Evolutionary conservation across 768 basidiomycete species (phyloP).

Genomic region (Macrocybe gigantea): DNA sequence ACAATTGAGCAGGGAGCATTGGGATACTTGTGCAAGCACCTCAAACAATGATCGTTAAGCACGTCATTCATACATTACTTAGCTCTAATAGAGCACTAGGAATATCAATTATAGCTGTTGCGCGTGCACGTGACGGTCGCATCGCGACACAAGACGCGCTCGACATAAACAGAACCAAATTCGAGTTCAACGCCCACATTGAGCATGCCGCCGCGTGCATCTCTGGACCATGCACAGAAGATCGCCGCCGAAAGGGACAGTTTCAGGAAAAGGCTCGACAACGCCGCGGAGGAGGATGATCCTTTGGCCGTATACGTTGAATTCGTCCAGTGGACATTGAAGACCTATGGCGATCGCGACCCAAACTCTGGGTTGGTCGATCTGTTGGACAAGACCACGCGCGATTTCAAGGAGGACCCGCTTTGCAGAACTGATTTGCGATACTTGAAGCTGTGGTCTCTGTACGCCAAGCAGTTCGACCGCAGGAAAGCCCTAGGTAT

Average conservation of each 20-base stretch:
- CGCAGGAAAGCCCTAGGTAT: slow-evolving; percentile 59
- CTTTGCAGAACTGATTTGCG: slow-evolving; percentile 83
- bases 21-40: slow-evolving; percentile 33
- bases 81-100: background rate
- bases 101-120: background rate
- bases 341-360: slow-evolving; percentile 69
- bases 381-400: slow-evolving; percentile 78
- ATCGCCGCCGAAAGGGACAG: slow-evolving; percentile 28
- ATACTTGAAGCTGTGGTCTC: slow-evolving; percentile 88
- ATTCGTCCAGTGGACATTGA: slow-evolving; percentile 87
- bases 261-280: slow-evolving; percentile 36
- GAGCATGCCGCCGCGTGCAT: slow-evolving; percentile 10
- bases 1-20: slow-evolving; percentile 67
- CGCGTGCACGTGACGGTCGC: background rate
- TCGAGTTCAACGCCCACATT: background rate
- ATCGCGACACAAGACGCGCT: background rate
- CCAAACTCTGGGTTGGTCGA: slow-evolving; percentile 70
- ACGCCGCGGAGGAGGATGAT: slow-evolving; percentile 74
- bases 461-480: slow-evolving; percentile 79
- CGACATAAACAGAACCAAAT: background rate
- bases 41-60: background rate
- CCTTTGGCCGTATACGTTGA: slow-evolving; percentile 80
- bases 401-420: slow-evolving; percentile 76
- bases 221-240: slow-evolving; percentile 11
- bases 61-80: background rate